Evolutionary conservation across 108 stramenopile species (phyloP).

Genomic region (Skeletonema tropicum): DNA sequence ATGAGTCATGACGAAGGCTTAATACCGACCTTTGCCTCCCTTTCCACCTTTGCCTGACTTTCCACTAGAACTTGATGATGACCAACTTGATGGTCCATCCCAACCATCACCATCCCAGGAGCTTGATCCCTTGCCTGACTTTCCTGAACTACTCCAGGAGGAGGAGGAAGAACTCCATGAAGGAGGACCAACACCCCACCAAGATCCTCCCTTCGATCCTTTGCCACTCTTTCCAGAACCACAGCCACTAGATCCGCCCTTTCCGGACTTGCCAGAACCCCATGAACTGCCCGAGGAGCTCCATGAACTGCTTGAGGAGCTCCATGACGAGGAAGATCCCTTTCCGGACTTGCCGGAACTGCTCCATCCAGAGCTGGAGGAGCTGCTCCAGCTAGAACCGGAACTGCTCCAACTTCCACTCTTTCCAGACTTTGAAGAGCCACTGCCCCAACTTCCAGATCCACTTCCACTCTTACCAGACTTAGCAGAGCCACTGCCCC

Average conservation of each 20-base stretch:
- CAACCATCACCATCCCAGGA: conserved; percentile 1
- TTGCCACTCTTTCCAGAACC: not conserved
- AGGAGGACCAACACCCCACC: not conserved
- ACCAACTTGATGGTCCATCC: not conserved
- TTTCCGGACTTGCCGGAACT: too few relatives aligned
- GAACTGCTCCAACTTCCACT: not conserved
- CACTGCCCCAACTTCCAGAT: not conserved
- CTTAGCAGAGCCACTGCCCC: not conserved
- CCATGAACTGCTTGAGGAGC: too few relatives aligned
- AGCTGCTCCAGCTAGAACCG: too few relatives aligned
- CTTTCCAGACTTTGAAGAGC: not conserved
- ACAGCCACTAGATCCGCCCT: not conserved
- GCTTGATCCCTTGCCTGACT: not conserved
- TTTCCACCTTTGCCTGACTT: not conserved
- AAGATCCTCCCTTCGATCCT: not conserved
- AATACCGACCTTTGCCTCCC: too few relatives aligned
- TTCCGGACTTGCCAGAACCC: not conserved
- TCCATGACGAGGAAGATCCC: too few relatives aligned
- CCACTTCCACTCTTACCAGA: too few relatives aligned
- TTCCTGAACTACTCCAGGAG: not conserved
- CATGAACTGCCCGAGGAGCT: not conserved
- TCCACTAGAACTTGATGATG: not conserved
- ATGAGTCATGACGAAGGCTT: not conserved
- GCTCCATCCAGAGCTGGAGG: too few relatives aligned
- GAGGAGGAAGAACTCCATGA: not conserved